Evolutionary conservation across 257 asterid genomes (phyloP), one percentile per base, ranked within the genome.

Genomic region (Fraxinus anomala): DNA sequence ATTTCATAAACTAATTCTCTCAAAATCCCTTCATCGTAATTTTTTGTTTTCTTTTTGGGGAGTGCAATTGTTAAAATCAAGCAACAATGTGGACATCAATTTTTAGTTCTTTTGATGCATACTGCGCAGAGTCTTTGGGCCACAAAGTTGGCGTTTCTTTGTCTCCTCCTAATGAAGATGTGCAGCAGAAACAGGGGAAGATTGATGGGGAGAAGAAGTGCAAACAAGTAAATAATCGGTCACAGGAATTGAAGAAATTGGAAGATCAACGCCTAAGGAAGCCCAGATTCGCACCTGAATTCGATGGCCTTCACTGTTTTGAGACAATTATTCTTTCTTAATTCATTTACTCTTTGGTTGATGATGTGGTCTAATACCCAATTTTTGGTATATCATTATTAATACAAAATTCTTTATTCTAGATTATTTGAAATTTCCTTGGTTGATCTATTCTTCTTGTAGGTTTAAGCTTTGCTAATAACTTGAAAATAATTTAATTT

Each of bases 281-380:
- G 54, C 85, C 82, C 44, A 85, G 92, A 86, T 88, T 88, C 69
- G 90, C 90, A 2, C 81, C 84, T 77, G 94, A 89, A 83, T 47
- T 89, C 30, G 94, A 88, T 5, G 92, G 94, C 6, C 13, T 89
- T 13, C 56, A 86, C 72, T 88, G 88, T 75, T 89, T 87, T 72
- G 94, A 88, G 80, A 87, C 94, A 21, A 85, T 89, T 59, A 10
- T 88, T 36, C 89, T 80, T 47, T 80, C 40, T 47, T 88, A 77
- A 79, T 75, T 28, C 0, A 1, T 40, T 5, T 7, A 2, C 2
- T 54, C 1, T 61, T 23, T 21, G 7, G 16, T 10, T 19, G 16
- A 11, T 23, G 11, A 56, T n/a, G 9, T n/a, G 66, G 3, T 56
- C 12, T 19, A n/a, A 56, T n/a, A 2, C 0, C 28, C 66, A 56